Conservation (phyloP, 176 grass and related monocot species). For the Carex parvula region DNA sequence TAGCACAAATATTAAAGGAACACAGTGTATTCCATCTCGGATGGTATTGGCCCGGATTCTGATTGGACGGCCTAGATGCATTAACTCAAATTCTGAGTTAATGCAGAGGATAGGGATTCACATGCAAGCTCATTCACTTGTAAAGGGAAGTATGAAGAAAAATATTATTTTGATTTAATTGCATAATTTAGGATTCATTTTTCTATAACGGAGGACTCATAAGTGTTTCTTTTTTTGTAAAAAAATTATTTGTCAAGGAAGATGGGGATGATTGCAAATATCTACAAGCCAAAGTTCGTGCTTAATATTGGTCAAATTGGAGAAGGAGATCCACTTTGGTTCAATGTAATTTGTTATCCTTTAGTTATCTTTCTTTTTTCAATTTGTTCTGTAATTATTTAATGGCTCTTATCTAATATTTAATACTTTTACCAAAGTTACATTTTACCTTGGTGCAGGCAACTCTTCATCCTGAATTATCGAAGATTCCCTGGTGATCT, state of each 20-base stretch:
- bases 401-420: background rate
- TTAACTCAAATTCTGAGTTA: no score
- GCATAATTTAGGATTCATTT: background rate
- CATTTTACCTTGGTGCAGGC: slow-evolving; percentile 37
- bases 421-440: slow-evolving; percentile 9
- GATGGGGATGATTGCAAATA: slow-evolving; percentile 54
- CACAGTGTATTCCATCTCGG: no score
- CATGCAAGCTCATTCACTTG: background rate
- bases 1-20: no score
- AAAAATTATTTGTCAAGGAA: slow-evolving; percentile 39
- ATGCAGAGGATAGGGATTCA: no score
- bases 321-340: slow-evolving; percentile 47
- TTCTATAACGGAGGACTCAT: background rate
- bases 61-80: no score
- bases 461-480: slow-evolving; percentile 46
- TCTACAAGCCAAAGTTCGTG: slow-evolving; percentile 62
- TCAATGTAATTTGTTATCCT: slow-evolving; percentile 49
- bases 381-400: background rate
- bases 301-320: slow-evolving; percentile 52
- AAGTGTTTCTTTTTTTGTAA: background rate
- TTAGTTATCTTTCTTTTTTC: background rate
- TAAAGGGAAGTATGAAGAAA: background rate
- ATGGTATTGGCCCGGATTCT: no score
- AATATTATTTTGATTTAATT: background rate
- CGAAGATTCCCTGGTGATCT: slow-evolving; percentile 68